Conservation (phyloP, 306 rosid species). For the Rosa multiflora region DNA sequence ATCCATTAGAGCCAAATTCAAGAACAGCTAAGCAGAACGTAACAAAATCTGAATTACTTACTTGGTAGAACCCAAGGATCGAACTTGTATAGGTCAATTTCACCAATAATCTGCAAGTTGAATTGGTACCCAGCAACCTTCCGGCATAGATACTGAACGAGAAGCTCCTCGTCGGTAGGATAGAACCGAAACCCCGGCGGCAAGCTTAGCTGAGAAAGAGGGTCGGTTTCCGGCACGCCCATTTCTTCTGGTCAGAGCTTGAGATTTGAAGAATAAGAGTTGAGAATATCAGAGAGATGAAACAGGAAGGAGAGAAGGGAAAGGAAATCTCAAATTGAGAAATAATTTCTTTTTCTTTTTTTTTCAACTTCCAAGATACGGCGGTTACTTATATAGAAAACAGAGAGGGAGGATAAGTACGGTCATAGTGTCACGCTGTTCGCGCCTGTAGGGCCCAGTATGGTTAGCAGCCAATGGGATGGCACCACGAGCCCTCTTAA, state of each 20-base stretch:
- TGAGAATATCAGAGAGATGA: background rate
- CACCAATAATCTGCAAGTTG: conserved; percentile 70
- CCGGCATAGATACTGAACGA: conserved; percentile 81
- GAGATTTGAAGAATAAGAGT: background rate
- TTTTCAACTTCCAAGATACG: conserved; percentile 17
- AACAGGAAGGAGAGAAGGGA: background rate
- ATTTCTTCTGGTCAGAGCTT: conserved; percentile 24
- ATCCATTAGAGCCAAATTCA: background rate
- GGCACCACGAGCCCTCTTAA: conserved; percentile 22
- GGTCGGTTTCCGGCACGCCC: conserved; percentile 63
- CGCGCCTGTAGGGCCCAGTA: conserved; percentile 30
- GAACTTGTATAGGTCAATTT: conserved; percentile 84
- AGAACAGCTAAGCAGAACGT: background rate
- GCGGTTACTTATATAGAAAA: conserved; percentile 43
- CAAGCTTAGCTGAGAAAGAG: conserved; percentile 62
- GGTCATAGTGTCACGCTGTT: conserved; percentile 38
- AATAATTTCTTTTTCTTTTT: conserved; percentile 10
- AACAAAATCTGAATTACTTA: conserved; percentile 17
- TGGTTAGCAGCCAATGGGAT: conserved; percentile 17
- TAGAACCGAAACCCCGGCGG: conserved; percentile 92
- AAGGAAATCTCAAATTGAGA: no score
- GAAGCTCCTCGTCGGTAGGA: conserved; percentile 90
- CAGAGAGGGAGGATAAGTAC: conserved; percentile 37
- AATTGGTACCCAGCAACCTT: conserved; percentile 93
- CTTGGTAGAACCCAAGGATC: conserved; percentile 92